phyloP scores from a whole-genome alignment of 1,284 basidiomycete species.

The Leccinum pachyderme region DNA sequence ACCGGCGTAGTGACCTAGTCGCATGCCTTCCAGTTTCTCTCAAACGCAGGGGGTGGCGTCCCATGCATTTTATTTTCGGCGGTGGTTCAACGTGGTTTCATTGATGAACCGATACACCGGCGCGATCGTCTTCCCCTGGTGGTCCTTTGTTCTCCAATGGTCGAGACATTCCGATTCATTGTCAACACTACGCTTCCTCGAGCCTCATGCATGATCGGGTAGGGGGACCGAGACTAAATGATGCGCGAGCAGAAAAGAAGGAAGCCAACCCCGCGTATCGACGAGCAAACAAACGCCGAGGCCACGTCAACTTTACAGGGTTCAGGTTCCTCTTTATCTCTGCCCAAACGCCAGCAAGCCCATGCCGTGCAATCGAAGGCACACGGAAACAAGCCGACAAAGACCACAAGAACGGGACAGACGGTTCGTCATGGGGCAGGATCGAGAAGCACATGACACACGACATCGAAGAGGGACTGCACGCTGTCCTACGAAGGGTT shows the following conservation, averaged over 20 bases:
- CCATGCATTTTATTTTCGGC: background rate
- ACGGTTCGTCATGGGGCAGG: background rate
- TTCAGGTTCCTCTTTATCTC: background rate
- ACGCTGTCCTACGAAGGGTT: background rate
- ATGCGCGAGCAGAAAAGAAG: background rate
- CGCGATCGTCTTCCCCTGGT: background rate
- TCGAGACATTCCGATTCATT: background rate
- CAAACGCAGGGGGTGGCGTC: background rate
- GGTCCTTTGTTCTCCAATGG: background rate
- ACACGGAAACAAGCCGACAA: background rate
- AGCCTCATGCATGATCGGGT: background rate
- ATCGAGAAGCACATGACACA: background rate
- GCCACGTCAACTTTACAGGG: slow-evolving; percentile 4
- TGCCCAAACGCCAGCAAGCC: background rate
- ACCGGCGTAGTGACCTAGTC: background rate
- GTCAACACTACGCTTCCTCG: background rate
- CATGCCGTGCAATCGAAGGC: background rate
- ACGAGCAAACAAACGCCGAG: background rate
- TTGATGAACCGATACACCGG: background rate
- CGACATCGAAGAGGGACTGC: background rate
- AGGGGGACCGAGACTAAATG: background rate
- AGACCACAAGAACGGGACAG: background rate
- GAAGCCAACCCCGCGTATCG: background rate
- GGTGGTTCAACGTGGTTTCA: background rate
- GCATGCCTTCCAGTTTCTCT: background rate